These are phyloP conservation scores for Sistotremastrum suecicum DNA, from an alignment of 768 basidiomycete species.

Conservation along the genomic window DNA sequence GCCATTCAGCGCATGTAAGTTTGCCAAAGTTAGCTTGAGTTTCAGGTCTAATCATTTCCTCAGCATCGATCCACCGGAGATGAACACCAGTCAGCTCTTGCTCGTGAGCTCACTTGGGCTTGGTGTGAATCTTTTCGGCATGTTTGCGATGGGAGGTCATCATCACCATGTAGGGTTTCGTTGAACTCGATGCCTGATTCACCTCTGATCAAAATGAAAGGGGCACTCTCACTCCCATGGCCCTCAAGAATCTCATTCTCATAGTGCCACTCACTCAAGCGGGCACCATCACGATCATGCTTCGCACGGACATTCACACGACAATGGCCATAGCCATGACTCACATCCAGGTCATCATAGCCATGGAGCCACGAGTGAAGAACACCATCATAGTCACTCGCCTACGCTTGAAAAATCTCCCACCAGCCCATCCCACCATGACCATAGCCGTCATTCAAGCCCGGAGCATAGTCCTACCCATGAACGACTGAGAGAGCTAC, in stretches of 20 bases:
- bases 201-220: slow-evolving; percentile 12
- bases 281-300: slow-evolving; percentile 2
- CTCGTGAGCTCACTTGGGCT: slow-evolving; percentile 82
- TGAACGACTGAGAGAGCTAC: too few relatives aligned
- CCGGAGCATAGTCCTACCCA: too few relatives aligned
- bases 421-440: background rate
- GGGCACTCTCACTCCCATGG: slow-evolving; percentile 44
- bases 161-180: slow-evolving; percentile 56
- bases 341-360: slow-evolving; percentile 14
- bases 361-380: slow-evolving; percentile 3
- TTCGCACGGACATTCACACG: slow-evolving; percentile 18
- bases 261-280: slow-evolving; percentile 11
- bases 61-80: slow-evolving; percentile 89
- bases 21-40: background rate
- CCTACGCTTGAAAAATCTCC: too few relatives aligned
- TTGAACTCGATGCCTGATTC: background rate
- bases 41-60: background rate
- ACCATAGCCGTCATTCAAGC: slow-evolving; percentile 6
- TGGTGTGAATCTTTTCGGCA: slow-evolving; percentile 91
- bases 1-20: slow-evolving; percentile 85
- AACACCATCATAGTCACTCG: too few relatives aligned
- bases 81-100: slow-evolving; percentile 89
- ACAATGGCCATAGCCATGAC: slow-evolving; percentile 16
- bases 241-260: slow-evolving; percentile 11
- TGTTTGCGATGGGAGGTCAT: slow-evolving; percentile 97